Base-by-base conservation (phyloP, 805 yeast genomes). In the Zygoascus tannicola region DNA sequence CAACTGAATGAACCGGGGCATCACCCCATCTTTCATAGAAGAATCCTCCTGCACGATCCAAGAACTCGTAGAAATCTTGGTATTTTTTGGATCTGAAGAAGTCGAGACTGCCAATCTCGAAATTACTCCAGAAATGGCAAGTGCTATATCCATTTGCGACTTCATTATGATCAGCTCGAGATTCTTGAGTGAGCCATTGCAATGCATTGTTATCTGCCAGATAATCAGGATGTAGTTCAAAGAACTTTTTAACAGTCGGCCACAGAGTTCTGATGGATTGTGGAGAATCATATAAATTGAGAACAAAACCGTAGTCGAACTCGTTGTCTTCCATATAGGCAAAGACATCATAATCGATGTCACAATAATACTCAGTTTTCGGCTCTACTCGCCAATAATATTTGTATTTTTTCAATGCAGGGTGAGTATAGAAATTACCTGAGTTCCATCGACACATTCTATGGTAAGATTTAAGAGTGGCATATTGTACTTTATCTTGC, bases 21-120 rank as follows among this genome's bases (percentile, higher is more conserved):
- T 85, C 95, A 2, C 95, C 95, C 95, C 95, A 85, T 45, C 95
- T 65, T 60, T 86, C 95, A 55, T 86, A 86, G 60, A 84, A 86
- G 56, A 85, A 85, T 3, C 90, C 90, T 16, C 94, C 92, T 1
- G 78, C 62, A 3, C 68, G 48, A 45, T 85, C 95, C 33, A 86
- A 63, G 54, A 68, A 64, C 26, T 80, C 65, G 55, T 80, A 75
- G 76, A 82, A 85, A 10, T 64, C 62, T 32, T 69, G 65, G 56
- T 85, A 86, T 1, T 86, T 76, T 43, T 81, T 79, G 20, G 73
- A 64, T 42, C 95, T 65, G 63, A 69, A 81, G 53, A 86, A 86
- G 51, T 86, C 90, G 82, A 86, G 73, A 54, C 83, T 80, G 10
- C 80, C 90, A 44, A 85, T 81, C 57, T 86, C 95, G 53, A 85